These are phyloP conservation scores for Leucaena leucocephala DNA, from an alignment of 306 rosid species.

Conservation along the genomic window DNA sequence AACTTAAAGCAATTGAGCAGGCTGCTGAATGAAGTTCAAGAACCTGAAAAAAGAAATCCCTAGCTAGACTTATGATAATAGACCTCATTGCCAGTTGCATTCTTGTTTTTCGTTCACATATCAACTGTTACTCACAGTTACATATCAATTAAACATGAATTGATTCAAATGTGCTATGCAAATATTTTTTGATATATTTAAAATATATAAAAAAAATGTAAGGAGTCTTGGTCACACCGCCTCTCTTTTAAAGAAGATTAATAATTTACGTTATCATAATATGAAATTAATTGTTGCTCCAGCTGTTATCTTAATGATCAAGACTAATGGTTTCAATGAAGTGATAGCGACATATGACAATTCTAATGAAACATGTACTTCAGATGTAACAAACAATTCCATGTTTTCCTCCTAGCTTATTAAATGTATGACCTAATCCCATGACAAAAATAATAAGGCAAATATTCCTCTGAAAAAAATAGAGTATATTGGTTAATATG, in stretches of 20 bases:
- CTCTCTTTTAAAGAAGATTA: too few relatives aligned
- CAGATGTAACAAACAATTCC: not conserved
- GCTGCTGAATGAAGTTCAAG: too few relatives aligned
- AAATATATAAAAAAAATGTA: not conserved
- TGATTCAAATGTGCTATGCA: not conserved
- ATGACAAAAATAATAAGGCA: not conserved
- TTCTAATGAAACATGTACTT: not conserved
- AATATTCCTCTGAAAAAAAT: not conserved
- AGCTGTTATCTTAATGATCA: not conserved
- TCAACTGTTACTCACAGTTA: too few relatives aligned
- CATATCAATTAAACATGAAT: not conserved
- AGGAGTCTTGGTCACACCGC: too few relatives aligned
- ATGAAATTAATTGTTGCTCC: not conserved
- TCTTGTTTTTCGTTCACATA: too few relatives aligned
- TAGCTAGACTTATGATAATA: too few relatives aligned
- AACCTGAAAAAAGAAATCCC: too few relatives aligned
- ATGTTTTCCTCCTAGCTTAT: not conserved
- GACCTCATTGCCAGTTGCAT: too few relatives aligned
- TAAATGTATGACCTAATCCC: not conserved
- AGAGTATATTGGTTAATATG: not conserved
- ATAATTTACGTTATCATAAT: too few relatives aligned
- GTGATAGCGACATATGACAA: not conserved
- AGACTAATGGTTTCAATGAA: not conserved
- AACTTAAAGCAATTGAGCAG: too few relatives aligned
- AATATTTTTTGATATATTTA: not conserved